phyloP scores from a whole-genome alignment of 805 yeast species.

The Suhomyces sp. region DNA sequence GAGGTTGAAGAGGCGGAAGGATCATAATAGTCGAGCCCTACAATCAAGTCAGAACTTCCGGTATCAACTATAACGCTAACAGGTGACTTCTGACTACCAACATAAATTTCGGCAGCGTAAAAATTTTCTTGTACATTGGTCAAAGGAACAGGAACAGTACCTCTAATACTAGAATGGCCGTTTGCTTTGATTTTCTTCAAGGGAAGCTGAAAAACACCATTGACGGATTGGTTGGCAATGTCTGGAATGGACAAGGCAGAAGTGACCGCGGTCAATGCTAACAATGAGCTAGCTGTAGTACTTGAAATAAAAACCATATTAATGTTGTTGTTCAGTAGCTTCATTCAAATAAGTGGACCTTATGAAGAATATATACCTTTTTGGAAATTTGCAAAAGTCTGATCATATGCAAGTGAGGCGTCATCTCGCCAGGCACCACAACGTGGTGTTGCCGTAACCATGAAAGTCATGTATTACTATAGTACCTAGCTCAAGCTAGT shows the following conservation, averaged over 20 bases:
- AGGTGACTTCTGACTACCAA: neutral
- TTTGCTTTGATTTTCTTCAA: neutral
- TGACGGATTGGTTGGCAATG: neutral
- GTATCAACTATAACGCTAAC: neutral
- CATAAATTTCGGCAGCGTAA: neutral
- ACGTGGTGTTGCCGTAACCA: neutral
- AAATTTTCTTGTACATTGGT: neutral
- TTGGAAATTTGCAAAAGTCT: neutral
- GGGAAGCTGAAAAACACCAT: neutral
- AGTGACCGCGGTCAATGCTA: neutral
- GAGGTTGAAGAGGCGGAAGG: neutral
- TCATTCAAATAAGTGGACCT: neutral
- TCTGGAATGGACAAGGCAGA: neutral
- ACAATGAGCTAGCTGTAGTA: neutral
- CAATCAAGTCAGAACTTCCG: neutral
- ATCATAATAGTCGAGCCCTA: neutral
- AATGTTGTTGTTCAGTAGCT: neutral
- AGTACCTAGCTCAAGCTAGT: too few relatives aligned
- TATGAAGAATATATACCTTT: neutral
- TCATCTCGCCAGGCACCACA: neutral
- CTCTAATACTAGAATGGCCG: neutral
- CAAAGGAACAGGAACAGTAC: neutral
- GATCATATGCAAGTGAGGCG: neutral
- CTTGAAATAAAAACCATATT: neutral
- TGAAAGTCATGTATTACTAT: neutral